Conservation (phyloP, 1,284 basidiomycete genomes). For the Hypsizygus ulmarius region DNA sequence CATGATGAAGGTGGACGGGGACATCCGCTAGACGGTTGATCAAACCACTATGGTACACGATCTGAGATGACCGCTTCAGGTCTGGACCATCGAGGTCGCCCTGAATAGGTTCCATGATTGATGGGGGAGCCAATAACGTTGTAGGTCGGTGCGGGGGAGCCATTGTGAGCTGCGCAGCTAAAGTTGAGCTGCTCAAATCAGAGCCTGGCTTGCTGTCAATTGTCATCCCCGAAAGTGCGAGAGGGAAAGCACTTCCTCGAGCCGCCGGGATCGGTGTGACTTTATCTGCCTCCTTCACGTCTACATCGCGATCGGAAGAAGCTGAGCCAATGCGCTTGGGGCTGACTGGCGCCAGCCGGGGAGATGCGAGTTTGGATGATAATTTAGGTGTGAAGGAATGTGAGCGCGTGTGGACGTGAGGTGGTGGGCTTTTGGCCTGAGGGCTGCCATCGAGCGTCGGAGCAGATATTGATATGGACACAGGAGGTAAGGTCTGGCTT, state of each 20-base stretch:
- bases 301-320: constrained; percentile 35
- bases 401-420: constrained; percentile 53
- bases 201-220: constrained; percentile 5
- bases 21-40: constrained; percentile 66
- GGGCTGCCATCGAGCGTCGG: constrained; percentile 26
- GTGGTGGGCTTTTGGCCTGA: constrained; percentile 11
- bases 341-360: constrained; percentile 39
- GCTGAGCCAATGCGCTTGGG: constrained; percentile 54
- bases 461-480: constrained; percentile 37
- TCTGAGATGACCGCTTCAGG: constrained; percentile 67
- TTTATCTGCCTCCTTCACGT: constrained; percentile 28
- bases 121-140: constrained; percentile 49
- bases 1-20: constrained; percentile 26
- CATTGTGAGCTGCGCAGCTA: constrained; percentile 8
- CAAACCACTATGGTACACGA: constrained; percentile 71
- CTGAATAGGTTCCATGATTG: constrained; percentile 41
- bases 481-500: constrained; percentile 34
- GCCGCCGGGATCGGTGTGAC: constrained; percentile 7
- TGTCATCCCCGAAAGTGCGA: constrained; percentile 22
- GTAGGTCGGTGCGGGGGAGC: constrained; percentile 27
- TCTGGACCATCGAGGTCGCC: constrained; percentile 28
- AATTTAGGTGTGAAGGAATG: constrained; percentile 69
- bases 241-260: constrained; percentile 32
- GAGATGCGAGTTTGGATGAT: constrained; percentile 62
- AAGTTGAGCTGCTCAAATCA: constrained; percentile 4